Evolutionary conservation across 768 basidiomycete genomes (phyloP), one percentile per base, ranked within the genome.

Genomic region (Xerocomus spinulosus): DNA sequence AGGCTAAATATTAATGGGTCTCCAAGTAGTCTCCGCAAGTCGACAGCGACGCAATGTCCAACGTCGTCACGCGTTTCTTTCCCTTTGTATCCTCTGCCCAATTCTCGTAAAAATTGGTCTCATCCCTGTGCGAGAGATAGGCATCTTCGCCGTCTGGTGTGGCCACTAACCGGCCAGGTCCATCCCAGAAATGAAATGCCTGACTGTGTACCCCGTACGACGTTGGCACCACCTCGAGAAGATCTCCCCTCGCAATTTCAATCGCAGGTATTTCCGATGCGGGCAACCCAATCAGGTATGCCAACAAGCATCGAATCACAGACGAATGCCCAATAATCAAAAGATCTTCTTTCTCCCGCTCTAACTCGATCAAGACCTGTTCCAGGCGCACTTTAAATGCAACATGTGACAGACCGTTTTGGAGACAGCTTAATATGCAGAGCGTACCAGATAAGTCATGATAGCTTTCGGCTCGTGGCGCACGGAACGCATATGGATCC

Each of bases 251-350:
- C 30, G 95, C 91, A 57, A 99, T 86, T 68, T 98, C 95, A 45
- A 98, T 95, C 1, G 92, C 94, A 0, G 96, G 96, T 37, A 99
- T 96, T 64, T 99, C 96, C 23, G 87, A 86, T 0, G 95, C 92
- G 5, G 93, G 92, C 3, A 98, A 75, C 6, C 96, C 96, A 55
- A 92, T 92, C 57, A 92, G 83, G 66, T 92, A 92, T 3, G 93
- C 86, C 37, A 97, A 79, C 49, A 99, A 75, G 70, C 96, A 99
- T 15, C 96, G 84, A 59, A 98, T 96, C 63, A 98, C 96, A 33
- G 92, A 95, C 14, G 94, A 92, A 64, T 97, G 94, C 1, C 92
- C 94, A 56, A 98, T 91, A 67, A 99, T 97, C 32, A 99, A 75
- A 5, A 99, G 72, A 68, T 98, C 96, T 59, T 96, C 92, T 60